A percentile compares a stretch with the other conserved stretches of the same genome.
phyloP scores from a whole-genome alignment of 768 basidiomycete genomes.

The Cytidiella melzeri region DNA sequence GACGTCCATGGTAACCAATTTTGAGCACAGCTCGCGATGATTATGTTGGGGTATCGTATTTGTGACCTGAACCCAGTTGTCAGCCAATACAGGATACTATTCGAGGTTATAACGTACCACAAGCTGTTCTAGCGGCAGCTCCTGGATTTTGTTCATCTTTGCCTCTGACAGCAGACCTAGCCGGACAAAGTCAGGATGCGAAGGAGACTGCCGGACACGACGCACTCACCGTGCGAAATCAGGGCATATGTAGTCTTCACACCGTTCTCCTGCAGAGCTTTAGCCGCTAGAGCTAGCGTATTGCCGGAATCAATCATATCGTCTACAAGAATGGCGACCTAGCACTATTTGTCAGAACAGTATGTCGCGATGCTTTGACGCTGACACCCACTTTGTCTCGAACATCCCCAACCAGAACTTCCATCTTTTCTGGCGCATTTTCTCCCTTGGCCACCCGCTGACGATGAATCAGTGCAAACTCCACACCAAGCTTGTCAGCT shows the following conservation, averaged over 20 bases:
- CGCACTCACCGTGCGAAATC: constrained; percentile 77
- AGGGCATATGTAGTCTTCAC: constrained; percentile 82
- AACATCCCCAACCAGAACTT: constrained; percentile 93
- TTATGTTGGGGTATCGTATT: constrained; percentile 88
- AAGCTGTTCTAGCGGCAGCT: constrained; percentile 75
- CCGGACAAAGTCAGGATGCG: background rate
- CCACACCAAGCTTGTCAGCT: constrained; percentile 91
- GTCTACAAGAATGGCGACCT: constrained; percentile 94
- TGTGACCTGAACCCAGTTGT: constrained; percentile 58
- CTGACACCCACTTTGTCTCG: constrained; percentile 62
- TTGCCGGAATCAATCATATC: constrained; percentile 97
- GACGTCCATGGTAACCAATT: constrained; percentile 87
- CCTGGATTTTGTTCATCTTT: constrained; percentile 59
- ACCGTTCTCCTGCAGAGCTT: constrained; percentile 84
- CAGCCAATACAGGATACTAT: constrained; percentile 1
- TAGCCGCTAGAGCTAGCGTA: constrained; percentile 81
- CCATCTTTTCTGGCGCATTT: constrained; percentile 75
- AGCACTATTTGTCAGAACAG: background rate
- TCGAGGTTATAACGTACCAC: constrained; percentile 50
- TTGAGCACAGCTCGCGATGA: constrained; percentile 56
- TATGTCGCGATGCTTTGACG: background rate
- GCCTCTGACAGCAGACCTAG: constrained; percentile 76
- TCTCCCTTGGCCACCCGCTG: constrained; percentile 68
- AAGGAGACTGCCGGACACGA: background rate
- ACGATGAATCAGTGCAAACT: constrained; percentile 93